Base-by-base conservation (phyloP, 2,329 filamentous ascomycete species). In the Colletotrichum liriopes region DNA sequence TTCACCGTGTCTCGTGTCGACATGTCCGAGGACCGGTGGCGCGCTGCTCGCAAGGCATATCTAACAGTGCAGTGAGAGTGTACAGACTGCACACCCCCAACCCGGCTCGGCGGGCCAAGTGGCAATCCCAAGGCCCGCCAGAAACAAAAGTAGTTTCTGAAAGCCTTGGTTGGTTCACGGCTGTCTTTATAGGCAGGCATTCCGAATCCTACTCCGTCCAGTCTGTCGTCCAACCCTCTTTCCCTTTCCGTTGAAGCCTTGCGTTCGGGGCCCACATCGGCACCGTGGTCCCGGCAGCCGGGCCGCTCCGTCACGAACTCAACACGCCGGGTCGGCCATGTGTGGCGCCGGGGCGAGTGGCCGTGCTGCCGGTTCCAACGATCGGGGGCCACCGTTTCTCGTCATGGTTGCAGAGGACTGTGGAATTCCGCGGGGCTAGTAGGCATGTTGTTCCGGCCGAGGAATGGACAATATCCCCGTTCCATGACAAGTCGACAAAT, bases 291-390 rank as follows among this genome's bases (percentile, higher is more conserved):
- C 59, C 41, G 29, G 23, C 59, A 23, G 41, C 23, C 65, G 65
- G 58, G 65, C 65, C 59, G 59, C 32, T 26, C 41, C 51, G 65
- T 20, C 16, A n/a, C 18, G 12, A 14, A 29, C 6, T 54, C 23
- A 35, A 43, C 26, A 12, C 39, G 35, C n/a, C 35, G 35, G 11
- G 23, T 16, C 16, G 51, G 0, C 51, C 9, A 5, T 14, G 12
- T 18, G 6, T 18, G 26, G 29, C 18, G 26, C 14, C 7, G 16
- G 11, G n/a, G 12, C 14, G 20, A 49, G n/a, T 49, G 12, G 12
- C 11, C 18, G 9, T n/a, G 54, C 54, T 39, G 11, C 35, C 35
- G n/a, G n/a, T 4, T 8, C 35, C 54, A 39, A 26, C 3, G 20
- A 39, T 39, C 39, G 20, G 26, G 35, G 54, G 32, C 26, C 35